These are phyloP conservation scores for Sequoia sempervirens DNA, from an alignment of 75 land plant species.

Conservation along the genomic window DNA sequence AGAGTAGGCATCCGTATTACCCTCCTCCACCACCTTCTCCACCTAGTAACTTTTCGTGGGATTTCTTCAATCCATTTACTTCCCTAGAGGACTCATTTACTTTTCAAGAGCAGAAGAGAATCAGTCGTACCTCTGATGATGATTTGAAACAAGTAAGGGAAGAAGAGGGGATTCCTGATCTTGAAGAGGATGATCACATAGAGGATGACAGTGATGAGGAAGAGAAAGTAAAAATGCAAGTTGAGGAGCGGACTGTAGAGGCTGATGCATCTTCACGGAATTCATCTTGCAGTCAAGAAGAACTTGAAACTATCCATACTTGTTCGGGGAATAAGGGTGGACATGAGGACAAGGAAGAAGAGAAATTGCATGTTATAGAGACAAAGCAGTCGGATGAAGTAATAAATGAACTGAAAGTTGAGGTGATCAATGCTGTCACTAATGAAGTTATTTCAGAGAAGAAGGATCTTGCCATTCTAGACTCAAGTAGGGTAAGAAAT, in stretches of 20 bases:
- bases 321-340: constrained; percentile 3
- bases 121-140: constrained; percentile 12
- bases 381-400: constrained; percentile 3
- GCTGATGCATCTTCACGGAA: background rate
- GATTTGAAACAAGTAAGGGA: constrained; percentile 31
- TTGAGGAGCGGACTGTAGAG: constrained; percentile 6
- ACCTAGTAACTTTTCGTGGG: constrained; percentile 47
- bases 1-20: constrained; percentile 8
- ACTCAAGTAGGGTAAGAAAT: constrained; percentile 37
- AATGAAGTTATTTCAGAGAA: constrained; percentile 12
- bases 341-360: constrained; percentile 5
- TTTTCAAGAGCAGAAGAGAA: constrained; percentile 10
- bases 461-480: constrained; percentile 44
- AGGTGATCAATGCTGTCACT: constrained; percentile 8
- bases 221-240: constrained; percentile 5
- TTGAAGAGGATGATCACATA: constrained; percentile 39
- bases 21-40: constrained; percentile 36
- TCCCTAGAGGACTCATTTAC: constrained; percentile 18
- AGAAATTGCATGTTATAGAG: constrained; percentile 5
- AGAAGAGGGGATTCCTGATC: constrained; percentile 58
- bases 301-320: background rate
- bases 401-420: constrained; percentile 12
- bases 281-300: background rate
- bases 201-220: constrained; percentile 13
- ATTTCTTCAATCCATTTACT: constrained; percentile 68